These are phyloP conservation scores for Myriosclerotinia curreyana DNA, from an alignment of 2,329 filamentous ascomycete species.

Conservation along the genomic window DNA sequence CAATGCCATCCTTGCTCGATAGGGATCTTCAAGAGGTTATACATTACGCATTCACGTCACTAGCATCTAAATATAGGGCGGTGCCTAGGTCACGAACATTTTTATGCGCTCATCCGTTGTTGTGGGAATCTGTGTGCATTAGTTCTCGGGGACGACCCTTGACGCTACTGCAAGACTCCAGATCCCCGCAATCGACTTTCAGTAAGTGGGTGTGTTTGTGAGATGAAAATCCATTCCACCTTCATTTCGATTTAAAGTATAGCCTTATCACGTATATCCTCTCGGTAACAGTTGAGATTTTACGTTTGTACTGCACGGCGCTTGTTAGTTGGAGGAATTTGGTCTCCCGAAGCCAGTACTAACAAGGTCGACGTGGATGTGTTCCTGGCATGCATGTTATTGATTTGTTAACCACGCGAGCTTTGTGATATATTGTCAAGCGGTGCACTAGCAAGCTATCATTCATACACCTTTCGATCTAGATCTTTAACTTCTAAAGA, in stretches of 20 bases:
- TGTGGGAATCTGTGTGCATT: neutral
- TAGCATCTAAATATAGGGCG: constrained; percentile 16
- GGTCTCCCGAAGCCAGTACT: constrained; percentile 1
- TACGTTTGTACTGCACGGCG: neutral
- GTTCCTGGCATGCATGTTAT: neutral
- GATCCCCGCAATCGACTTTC: constrained; percentile 6
- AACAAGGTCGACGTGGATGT: constrained; percentile 11
- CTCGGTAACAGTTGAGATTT: neutral
- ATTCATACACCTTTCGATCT: neutral
- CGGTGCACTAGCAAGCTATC: constrained; percentile 8
- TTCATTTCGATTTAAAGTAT: neutral
- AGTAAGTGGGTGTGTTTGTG: constrained; percentile 2
- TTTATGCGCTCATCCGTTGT: constrained; percentile 10
- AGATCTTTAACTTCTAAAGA: constrained; percentile 6
- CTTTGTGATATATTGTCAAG: constrained; percentile 11
- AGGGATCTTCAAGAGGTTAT: neutral
- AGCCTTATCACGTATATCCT: neutral
- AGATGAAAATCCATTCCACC: neutral
- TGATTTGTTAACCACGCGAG: constrained; percentile 4
- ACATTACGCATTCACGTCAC: neutral
- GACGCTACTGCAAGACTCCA: constrained; percentile 9
- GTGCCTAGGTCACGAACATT: constrained; percentile 6
- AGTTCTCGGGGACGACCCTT: constrained; percentile 11
- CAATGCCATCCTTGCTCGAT: constrained; percentile 12
- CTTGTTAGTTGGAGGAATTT: constrained; percentile 2